phyloP scores from a whole-genome alignment of 495 filamentous ascomycete genomes.

The Talaromyces thailandensis region DNA sequence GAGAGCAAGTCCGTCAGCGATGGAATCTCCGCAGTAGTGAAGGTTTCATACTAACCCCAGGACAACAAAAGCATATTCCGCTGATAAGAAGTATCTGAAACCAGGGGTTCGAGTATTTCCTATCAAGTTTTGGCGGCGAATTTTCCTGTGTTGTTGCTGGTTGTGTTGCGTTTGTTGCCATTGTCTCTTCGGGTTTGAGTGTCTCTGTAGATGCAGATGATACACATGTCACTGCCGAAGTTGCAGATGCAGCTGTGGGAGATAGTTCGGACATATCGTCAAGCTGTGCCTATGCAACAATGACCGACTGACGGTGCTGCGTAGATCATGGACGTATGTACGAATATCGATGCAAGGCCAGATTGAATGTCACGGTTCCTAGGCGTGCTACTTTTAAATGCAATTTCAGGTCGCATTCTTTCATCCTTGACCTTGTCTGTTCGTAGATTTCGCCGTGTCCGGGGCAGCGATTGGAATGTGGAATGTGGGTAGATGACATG shows the following conservation, averaged over 20 bases:
- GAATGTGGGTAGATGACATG: neutral
- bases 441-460: neutral
- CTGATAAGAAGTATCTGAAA: conserved; percentile 37
- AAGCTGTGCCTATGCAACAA: neutral
- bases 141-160: neutral
- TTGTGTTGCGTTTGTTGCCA: neutral
- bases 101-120: conserved; percentile 25
- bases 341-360: neutral
- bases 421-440: neutral
- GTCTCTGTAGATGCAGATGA: neutral
- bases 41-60: conserved; percentile 30
- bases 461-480: conserved; percentile 4
- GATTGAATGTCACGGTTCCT: neutral
- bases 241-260: neutral
- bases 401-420: neutral
- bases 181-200: neutral
- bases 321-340: neutral
- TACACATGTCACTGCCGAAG: neutral
- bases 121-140: neutral
- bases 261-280: neutral
- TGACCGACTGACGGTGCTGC: neutral
- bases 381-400: neutral
- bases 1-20: neutral
- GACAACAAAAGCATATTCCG: conserved; percentile 75
- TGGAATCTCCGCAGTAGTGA: neutral